These are phyloP conservation scores for Xylariaceae sp. DNA, from an alignment of 2,329 filamentous ascomycete species.

Conservation along the genomic window DNA sequence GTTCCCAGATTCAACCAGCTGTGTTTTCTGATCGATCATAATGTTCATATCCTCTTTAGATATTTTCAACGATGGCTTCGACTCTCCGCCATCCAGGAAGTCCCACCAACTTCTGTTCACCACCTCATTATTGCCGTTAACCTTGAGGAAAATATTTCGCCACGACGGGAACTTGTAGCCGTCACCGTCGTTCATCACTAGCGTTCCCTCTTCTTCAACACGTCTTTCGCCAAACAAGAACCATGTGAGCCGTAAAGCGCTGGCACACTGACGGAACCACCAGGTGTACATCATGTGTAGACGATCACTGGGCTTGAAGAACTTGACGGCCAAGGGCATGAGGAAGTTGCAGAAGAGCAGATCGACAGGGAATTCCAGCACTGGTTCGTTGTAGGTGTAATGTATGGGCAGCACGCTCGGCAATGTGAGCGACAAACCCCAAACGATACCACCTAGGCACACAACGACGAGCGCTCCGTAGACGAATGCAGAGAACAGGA, in stretches of 20 bases:
- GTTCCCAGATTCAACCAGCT: constrained; percentile 45
- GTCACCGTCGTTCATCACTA: constrained; percentile 36
- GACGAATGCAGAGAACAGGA: constrained; percentile 89
- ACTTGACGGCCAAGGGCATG: constrained; percentile 78
- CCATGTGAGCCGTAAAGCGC: constrained; percentile 73
- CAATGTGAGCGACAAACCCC: constrained; percentile 69
- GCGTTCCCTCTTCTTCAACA: constrained; percentile 73
- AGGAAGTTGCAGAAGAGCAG: constrained; percentile 95
- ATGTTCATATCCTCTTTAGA: constrained; percentile 34
- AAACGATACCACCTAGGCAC: constrained; percentile 92
- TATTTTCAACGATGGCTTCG: constrained; percentile 38
- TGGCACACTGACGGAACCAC: constrained; percentile 91
- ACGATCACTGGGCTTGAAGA: constrained; percentile 79
- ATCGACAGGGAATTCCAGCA: constrained; percentile 90
- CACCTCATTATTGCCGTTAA: constrained; percentile 40
- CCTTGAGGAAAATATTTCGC: constrained; percentile 43
- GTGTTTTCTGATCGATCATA: constrained; percentile 38
- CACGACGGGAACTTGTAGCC: constrained; percentile 35
- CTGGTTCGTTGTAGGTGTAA: constrained; percentile 87
- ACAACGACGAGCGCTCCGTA: constrained; percentile 90
- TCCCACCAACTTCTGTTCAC: constrained; percentile 54
- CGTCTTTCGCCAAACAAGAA: constrained; percentile 86
- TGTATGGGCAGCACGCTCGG: constrained; percentile 78
- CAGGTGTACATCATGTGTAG: constrained; percentile 84
- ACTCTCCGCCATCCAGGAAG: constrained; percentile 45